phyloP scores from a whole-genome alignment of 306 rosid genomes.

The Vigna reflexopilosa region DNA sequence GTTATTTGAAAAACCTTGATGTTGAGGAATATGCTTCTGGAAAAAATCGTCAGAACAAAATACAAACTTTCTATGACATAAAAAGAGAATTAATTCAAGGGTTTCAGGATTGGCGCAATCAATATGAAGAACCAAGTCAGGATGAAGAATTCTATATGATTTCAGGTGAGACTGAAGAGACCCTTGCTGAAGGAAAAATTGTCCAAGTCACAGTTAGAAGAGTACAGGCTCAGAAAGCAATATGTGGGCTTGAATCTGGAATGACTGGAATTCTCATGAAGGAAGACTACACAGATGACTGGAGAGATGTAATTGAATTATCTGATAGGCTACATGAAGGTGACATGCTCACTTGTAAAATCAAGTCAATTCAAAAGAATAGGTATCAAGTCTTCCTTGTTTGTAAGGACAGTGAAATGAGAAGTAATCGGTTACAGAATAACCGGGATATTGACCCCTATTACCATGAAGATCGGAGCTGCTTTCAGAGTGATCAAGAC shows the following conservation, averaged over 20 bases:
- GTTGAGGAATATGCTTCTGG: conserved; percentile 76
- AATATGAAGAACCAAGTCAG: conserved; percentile 96
- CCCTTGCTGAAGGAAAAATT: conserved; percentile 91
- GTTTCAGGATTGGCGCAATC: conserved; percentile 97
- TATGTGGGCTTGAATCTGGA: conserved; percentile 94
- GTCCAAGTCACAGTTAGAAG: conserved; percentile 93
- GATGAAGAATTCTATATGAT: conserved; percentile 96
- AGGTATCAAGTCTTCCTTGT: conserved; percentile 93
- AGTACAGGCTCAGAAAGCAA: conserved; percentile 85
- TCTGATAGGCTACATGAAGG: conserved; percentile 88
- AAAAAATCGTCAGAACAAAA: conserved; percentile 71
- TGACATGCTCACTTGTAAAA: conserved; percentile 93
- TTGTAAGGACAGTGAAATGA: conserved; percentile 92
- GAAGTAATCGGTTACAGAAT: conserved; percentile 72
- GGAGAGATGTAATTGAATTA: conserved; percentile 84
- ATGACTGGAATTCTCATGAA: conserved; percentile 96
- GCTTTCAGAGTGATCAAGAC: conserved; percentile 79
- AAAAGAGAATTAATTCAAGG: conserved; percentile 92
- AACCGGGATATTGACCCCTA: conserved; percentile 66
- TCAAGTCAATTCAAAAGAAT: conserved; percentile 93
- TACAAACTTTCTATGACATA: conserved; percentile 78
- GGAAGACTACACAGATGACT: conserved; percentile 91
- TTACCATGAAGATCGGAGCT: conserved; percentile 84
- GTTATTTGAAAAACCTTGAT: conserved; percentile 74
- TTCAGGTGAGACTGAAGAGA: conserved; percentile 94